phyloP scores from a whole-genome alignment of 176 grass and related monocot genomes.

The Eleusine indica region DNA sequence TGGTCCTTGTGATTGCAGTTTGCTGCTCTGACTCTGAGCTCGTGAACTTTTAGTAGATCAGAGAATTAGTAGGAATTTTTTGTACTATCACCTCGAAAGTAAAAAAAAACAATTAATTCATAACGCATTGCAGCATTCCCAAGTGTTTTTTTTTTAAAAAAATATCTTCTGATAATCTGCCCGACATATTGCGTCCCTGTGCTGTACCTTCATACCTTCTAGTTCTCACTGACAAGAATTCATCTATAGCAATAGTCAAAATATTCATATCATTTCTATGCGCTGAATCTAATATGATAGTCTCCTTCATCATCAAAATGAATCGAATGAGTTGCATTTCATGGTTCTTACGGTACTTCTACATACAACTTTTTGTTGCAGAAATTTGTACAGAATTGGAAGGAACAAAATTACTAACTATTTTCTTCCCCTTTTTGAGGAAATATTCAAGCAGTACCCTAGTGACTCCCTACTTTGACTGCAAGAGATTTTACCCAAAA shows the following conservation, averaged over 20 bases:
- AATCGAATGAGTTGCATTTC: background rate
- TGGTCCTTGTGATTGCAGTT: slow-evolving; percentile 59
- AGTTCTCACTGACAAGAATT: background rate
- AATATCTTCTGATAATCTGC: background rate
- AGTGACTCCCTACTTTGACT: background rate
- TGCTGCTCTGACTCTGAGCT: background rate
- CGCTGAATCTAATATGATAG: background rate
- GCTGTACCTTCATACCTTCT: background rate
- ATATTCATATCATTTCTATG: background rate
- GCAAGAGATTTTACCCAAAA: slow-evolving; percentile 10
- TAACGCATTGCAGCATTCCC: background rate
- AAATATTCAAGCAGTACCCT: background rate
- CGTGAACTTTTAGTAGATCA: slow-evolving; percentile 18
- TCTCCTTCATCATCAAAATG: background rate
- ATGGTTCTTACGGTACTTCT: background rate
- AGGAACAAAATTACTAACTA: background rate
- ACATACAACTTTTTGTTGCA: background rate
- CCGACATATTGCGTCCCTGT: background rate
- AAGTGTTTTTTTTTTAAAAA: too few relatives aligned
- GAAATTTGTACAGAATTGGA: background rate
- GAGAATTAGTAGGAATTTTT: slow-evolving; percentile 17
- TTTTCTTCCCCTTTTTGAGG: background rate
- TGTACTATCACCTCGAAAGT: background rate
- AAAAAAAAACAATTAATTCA: background rate
- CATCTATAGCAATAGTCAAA: background rate